Evolutionary conservation across 2,329 filamentous ascomycete genomes (phyloP).

Genomic region (Hirsutella minnesotensis): DNA sequence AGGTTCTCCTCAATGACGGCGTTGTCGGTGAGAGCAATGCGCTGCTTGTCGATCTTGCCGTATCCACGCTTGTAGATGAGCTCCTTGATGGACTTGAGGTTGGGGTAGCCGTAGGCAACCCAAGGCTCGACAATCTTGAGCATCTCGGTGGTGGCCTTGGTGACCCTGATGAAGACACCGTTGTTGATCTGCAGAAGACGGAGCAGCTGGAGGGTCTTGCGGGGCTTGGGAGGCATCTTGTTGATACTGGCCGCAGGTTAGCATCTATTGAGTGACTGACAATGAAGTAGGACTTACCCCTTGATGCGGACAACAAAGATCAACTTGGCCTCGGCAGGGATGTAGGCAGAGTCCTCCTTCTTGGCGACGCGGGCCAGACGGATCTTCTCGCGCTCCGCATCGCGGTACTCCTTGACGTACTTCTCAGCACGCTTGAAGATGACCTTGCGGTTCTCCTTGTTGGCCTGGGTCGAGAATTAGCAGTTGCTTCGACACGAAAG

Average conservation of each 20-base stretch:
- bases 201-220: slow-evolving; percentile 99
- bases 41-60: slow-evolving; percentile 98
- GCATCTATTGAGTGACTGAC: too few relatives aligned
- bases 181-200: slow-evolving; percentile 99
- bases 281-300: too few relatives aligned
- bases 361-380: slow-evolving; percentile 82
- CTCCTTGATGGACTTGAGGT: slow-evolving; percentile 98
- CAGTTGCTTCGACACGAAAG: slow-evolving; percentile 8
- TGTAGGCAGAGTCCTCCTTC: slow-evolving; percentile 85
- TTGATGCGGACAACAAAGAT: slow-evolving; percentile 99
- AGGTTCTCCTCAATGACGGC: slow-evolving; percentile 92
- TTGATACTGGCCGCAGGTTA: slow-evolving; percentile 64
- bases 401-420: slow-evolving; percentile 99
- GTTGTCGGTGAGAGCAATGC: slow-evolving; percentile 93
- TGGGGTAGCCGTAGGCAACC: slow-evolving; percentile 98
- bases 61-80: slow-evolving; percentile 99
- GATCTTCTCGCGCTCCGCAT: slow-evolving; percentile 96
- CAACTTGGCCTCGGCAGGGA: slow-evolving; percentile 88
- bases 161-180: slow-evolving; percentile 93
- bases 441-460: slow-evolving; percentile 95
- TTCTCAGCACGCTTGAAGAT: slow-evolving; percentile 99
- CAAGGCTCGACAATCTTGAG: slow-evolving; percentile 97
- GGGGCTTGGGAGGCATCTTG: slow-evolving; percentile 99
- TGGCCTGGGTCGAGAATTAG: slow-evolving; percentile 53
- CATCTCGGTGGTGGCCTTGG: slow-evolving; percentile 97